Base-by-base conservation (phyloP, 2,329 filamentous ascomycete genomes). In the Aureobasidium sp. region DNA sequence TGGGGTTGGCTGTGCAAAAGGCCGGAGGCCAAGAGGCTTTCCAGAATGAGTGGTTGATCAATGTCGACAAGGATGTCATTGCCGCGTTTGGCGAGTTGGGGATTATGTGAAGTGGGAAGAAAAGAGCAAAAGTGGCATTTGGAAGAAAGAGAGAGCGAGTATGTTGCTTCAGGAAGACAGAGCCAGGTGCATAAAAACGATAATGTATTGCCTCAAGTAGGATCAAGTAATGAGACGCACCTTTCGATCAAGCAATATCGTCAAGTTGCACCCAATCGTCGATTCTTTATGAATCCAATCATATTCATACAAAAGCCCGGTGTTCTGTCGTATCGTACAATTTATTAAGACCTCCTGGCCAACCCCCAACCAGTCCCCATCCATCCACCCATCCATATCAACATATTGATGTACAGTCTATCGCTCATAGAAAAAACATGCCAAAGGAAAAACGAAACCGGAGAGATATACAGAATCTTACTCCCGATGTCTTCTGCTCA, bases 11-110 rank as follows among this genome's bases (percentile, higher is more conserved):
- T 4, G 78, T 90, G 17, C 71, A 72, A 47, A 71, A 74, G 3
- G 48, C 25, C 1, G 87, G 87, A 2, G 86, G 86, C 0, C 78
- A 84, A 60, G 74, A 79, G 45, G 70, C 65, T 3, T 91, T 93
- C 65, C 76, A 84, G 64, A 75, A 79, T 53, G 76, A 84, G 47
- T 90, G 84, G 80, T 69, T 82, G 12, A 75, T 75, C n/a, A 86
- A 90, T 57, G 85, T 93, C 22, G 88, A 93, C 66, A 77, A 76
- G 60, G 83, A 90, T 55, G 79, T 90, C 14, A 61, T 91, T 57
- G 72, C 73, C 10, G 79, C 75, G n/a, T 91, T 90, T 64, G 70
- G 74, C 21, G 55, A 53, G 30, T 51, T 69, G 47, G 63, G 66
- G 4, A 63, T 70, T 11, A 63, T 69, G 58, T 66, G 50, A 34